phyloP scores from a whole-genome alignment of 2,329 filamentous ascomycete genomes.

The Beauveria scarabaeidicola region DNA sequence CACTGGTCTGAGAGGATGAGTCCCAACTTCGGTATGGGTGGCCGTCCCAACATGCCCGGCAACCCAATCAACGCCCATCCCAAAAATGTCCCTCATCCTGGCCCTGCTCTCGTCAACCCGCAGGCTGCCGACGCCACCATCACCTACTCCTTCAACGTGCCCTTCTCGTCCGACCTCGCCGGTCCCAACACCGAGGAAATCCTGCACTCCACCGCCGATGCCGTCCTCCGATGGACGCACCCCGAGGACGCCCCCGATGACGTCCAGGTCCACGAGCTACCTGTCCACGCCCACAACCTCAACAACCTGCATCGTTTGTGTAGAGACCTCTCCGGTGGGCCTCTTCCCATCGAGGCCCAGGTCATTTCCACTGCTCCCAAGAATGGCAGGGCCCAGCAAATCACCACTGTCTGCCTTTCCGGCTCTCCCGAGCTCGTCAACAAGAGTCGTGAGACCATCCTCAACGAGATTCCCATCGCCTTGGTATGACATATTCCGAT shows the following conservation, averaged over 20 bases:
- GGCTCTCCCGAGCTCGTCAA: conserved; percentile 81
- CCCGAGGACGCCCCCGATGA: conserved; percentile 79
- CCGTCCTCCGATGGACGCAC: conserved; percentile 88
- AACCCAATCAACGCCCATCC: conserved; percentile 48
- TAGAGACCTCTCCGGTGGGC: conserved; percentile 65
- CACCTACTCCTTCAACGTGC: conserved; percentile 94
- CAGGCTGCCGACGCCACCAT: conserved; percentile 68
- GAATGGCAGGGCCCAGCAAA: conserved; percentile 53
- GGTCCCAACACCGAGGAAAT: conserved; percentile 93
- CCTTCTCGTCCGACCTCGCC: conserved; percentile 84
- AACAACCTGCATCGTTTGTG: conserved; percentile 72
- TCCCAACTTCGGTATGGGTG: conserved; percentile 57
- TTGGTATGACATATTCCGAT: conserved; percentile 55
- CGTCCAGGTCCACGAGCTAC: conserved; percentile 77
- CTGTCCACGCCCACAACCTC: conserved; percentile 85
- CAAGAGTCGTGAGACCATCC: conserved; percentile 78
- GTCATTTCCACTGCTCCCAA: conserved; percentile 78
- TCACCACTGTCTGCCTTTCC: conserved; percentile 85
- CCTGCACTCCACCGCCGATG: conserved; percentile 80
- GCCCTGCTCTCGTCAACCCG: conserved; percentile 54
- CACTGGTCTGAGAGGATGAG: conserved; percentile 64
- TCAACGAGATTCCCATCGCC: conserved; percentile 87
- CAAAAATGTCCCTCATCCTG: conserved; percentile 44
- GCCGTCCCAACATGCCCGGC: conserved; percentile 45
- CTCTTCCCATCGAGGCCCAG: conserved; percentile 68